Conservation (phyloP, 768 basidiomycete species). For the Tricholoma matsutake region DNA sequence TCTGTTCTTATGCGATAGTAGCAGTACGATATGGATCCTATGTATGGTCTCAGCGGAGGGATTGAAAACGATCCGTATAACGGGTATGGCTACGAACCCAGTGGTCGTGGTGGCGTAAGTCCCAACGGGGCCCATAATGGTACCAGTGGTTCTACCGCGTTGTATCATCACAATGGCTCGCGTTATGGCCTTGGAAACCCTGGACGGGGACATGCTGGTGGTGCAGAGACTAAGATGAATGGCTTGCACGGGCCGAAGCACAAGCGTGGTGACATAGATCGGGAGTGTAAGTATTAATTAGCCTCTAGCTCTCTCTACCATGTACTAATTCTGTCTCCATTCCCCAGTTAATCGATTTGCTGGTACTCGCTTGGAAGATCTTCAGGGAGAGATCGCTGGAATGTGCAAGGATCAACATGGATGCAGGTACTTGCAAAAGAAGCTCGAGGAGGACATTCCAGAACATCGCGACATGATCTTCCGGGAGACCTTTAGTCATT, state of each 20-base stretch:
- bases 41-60: constrained; percentile 47
- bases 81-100: constrained; percentile 54
- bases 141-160: constrained; percentile 63
- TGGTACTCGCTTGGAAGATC: constrained; percentile 91
- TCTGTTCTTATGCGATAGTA: constrained; percentile 19
- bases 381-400: constrained; percentile 90
- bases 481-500: constrained; percentile 95
- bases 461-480: constrained; percentile 99
- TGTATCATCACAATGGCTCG: constrained; percentile 75
- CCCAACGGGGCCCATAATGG: constrained; percentile 27
- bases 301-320: background rate
- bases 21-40: constrained; percentile 59
- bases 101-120: constrained; percentile 32
- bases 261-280: constrained; percentile 90
- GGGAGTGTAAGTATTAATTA: constrained; percentile 55
- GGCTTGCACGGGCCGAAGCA: constrained; percentile 91
- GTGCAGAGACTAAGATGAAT: constrained; percentile 78
- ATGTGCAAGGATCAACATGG: constrained; percentile 99
- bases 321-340: constrained; percentile 1
- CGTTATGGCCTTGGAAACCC: constrained; percentile 72
- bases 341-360: constrained; percentile 89
- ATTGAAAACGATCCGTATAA: constrained; percentile 54
- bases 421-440: constrained; percentile 97
- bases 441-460: constrained; percentile 91
- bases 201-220: constrained; percentile 44